Percentiles rank a stretch among this genome's conserved stretches.
phyloP scores from a whole-genome alignment of 75 land plant genomes.

The Cryptomeria japonica region DNA sequence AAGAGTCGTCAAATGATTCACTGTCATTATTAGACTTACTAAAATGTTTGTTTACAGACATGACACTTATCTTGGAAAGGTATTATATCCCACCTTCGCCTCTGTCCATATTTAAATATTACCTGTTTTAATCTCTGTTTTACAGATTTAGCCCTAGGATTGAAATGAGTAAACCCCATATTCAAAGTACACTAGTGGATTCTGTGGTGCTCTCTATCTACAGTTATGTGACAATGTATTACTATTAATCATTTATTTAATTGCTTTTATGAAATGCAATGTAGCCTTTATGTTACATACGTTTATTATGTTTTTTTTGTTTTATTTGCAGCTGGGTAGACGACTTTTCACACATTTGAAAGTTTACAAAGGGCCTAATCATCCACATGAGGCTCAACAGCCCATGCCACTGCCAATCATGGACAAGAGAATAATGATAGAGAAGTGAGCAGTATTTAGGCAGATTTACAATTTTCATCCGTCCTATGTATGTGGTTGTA shows the following conservation, averaged over 20 bases:
- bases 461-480: neutral
- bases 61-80: neutral
- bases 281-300: neutral
- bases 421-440: slow-evolving; percentile 80
- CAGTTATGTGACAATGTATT: neutral
- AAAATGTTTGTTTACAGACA: neutral
- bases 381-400: slow-evolving; percentile 89
- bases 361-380: slow-evolving; percentile 87
- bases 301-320: neutral
- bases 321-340: slow-evolving; percentile 72
- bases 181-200: neutral
- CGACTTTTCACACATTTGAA: slow-evolving; percentile 82
- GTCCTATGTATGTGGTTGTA: neutral
- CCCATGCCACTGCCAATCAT: slow-evolving; percentile 78
- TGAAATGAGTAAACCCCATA: neutral
- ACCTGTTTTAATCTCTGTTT: neutral
- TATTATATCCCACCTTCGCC: neutral
- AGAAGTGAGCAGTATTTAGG: slow-evolving; percentile 22
- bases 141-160: neutral
- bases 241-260: neutral
- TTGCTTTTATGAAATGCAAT: neutral
- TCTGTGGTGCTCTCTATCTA: neutral
- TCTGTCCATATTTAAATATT: neutral
- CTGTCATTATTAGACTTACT: neutral
- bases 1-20: neutral